Evolutionary conservation across 768 basidiomycete genomes (phyloP), one percentile per base, ranked within the genome.

Genomic region (Austroboletus eburneus): DNA sequence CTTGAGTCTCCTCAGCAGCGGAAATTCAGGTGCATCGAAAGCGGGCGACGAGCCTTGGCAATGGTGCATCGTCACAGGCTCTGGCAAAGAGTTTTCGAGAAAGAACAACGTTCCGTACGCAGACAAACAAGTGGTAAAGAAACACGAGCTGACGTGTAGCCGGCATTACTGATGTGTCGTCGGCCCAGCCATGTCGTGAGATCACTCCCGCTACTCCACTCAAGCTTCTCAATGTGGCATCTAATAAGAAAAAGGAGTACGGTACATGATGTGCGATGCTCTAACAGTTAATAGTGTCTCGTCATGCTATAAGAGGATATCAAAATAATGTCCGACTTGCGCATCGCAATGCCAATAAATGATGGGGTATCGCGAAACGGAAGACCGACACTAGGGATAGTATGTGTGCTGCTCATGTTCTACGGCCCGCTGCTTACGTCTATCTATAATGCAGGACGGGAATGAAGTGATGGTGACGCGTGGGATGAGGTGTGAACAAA

Each of bases 1-100:
- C 62, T 87, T 89, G 57, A 88, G 76, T 52, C 81, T 72, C 55
- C 87, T 75, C 43, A 80, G 68, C 32, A 77, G 64, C 35, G 79
- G 77, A 61, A 81, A 77, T 58, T 84, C 82, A 54, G 81, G 76
- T 46, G 74, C 69, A 67, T 85, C 83, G 70, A 83, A 81, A 54
- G 79, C 70, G 43, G 82, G 78, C 44, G 81, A 76, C 56, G 76
- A 64, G 59, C 69, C 71, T 55, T 73, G 71, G 48, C 30, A 13
- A 13, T 54, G 54, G 64, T 79, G 75, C 80, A 82, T 82, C 42
- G 57, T 59, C 49, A 50, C 44, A 45, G 16, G 40, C 29, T 45
- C 45, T 34, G 20, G 32, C 22, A 47, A n/a, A n/a, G 43, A 29
- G 37, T 33, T 52, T 56, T 56, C 51, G 33, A 49, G 52, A 42